Evolutionary conservation across 2,329 filamentous ascomycete genomes (phyloP).

Genomic region (Colletotrichum scovillei): DNA sequence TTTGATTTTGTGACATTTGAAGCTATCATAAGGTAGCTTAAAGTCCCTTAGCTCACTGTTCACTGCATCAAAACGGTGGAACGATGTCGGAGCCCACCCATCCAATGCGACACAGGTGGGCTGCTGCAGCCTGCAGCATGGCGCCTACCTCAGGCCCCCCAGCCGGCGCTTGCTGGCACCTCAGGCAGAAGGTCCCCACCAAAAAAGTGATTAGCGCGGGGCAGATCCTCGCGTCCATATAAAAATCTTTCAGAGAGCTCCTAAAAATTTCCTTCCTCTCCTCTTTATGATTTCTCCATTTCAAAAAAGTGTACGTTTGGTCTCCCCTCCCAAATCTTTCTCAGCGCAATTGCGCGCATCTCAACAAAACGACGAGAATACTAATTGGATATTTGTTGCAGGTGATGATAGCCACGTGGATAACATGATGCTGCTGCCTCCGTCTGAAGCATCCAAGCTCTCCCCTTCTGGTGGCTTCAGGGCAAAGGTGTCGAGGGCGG

Average conservation of each 20-base stretch:
- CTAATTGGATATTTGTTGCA: constrained; percentile 52
- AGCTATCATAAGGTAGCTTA: constrained; percentile 30
- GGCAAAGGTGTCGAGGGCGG: constrained; percentile 76
- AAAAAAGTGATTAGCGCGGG: constrained; percentile 37
- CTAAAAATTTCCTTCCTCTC: constrained; percentile 57
- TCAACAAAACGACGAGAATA: neutral
- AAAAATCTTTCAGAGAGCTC: constrained; percentile 49
- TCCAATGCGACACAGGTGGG: neutral
- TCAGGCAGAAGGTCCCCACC: constrained; percentile 41
- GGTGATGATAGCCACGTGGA: constrained; percentile 99
- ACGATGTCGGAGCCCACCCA: neutral
- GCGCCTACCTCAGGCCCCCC: neutral
- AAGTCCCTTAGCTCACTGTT: constrained; percentile 7
- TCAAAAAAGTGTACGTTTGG: constrained; percentile 89
- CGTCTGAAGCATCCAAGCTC: constrained; percentile 78
- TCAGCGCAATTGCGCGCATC: constrained; percentile 21
- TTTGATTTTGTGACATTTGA: constrained; percentile 13
- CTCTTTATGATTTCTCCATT: constrained; percentile 95
- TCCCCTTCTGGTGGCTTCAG: constrained; percentile 90
- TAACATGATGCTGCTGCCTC: constrained; percentile 82
- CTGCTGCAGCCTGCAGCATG: constrained; percentile 4
- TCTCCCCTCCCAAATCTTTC: constrained; percentile 40
- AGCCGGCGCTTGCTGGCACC: constrained; percentile 13
- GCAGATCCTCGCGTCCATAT: constrained; percentile 42
- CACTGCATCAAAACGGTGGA: constrained; percentile 3